A percentile compares a stretch with the other conserved stretches of the same genome.
These are phyloP conservation scores for Microdochium nivale DNA, from an alignment of 2,329 filamentous ascomycete genomes.

Conservation along the genomic window DNA sequence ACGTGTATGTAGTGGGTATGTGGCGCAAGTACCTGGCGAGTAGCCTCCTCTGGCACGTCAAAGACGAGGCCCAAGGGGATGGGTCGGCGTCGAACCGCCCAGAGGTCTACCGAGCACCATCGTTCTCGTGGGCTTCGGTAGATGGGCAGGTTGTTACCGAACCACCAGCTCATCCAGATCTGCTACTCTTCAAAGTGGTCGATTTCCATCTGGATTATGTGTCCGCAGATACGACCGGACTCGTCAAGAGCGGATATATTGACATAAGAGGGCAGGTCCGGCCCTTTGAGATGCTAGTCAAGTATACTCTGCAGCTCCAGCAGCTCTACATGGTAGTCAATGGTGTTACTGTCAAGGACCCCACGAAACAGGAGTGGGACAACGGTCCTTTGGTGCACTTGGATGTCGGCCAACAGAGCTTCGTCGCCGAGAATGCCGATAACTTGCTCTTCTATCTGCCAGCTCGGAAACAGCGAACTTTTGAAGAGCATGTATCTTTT, in stretches of 20 bases:
- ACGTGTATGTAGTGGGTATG: not conserved
- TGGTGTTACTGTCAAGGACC: not conserved
- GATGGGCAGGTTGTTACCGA: not conserved
- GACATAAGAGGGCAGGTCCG: not conserved
- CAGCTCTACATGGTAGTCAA: not conserved
- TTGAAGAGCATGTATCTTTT: not conserved
- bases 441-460: not conserved
- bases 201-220: not conserved
- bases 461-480: not conserved
- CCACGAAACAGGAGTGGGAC: not conserved
- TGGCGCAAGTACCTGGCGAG: not conserved
- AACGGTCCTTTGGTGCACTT: not conserved
- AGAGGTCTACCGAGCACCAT: not conserved
- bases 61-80: not conserved
- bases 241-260: not conserved
- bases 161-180: not conserved
- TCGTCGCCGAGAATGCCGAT: not conserved
- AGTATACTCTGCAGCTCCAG: not conserved
- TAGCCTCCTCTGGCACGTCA: not conserved
- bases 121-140: not conserved
- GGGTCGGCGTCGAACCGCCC: not conserved
- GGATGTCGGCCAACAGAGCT: not conserved
- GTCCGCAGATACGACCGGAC: not conserved
- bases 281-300: not conserved
- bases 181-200: not conserved